Evolutionary conservation across 768 basidiomycete species (phyloP), one percentile per base, ranked within the genome.

Genomic region (Rhodotorula toruloides): DNA sequence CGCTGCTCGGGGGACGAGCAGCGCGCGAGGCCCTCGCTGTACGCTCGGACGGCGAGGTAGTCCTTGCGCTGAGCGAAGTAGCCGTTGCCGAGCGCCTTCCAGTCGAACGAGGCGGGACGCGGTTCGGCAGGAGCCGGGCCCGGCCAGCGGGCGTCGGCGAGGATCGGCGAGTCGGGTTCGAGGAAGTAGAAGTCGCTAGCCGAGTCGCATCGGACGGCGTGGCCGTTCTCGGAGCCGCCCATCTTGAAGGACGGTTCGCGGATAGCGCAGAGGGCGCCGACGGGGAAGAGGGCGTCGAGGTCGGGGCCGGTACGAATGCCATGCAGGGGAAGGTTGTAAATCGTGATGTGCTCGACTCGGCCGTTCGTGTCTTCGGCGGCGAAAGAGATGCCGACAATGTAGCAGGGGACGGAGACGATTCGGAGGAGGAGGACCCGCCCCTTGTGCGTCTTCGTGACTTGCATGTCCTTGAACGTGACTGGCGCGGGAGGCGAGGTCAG

Each of bases 221-320:
- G 50, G 21, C 46, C 31, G 29, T 9, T 16, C 22, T 67, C 72
- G 14, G 49, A 10, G 16, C 64, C 49, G 11, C 73, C 42, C 16
- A 62, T 47, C 54, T 76, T 77, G 59, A 73, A 66, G 1, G 63
- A 65, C 1, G 79, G 79, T 61, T 80, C 79, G 34, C 76, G 76
- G 40, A 80, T 70, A 32, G 73, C 74, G 27, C 79, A 39, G 27
- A 75, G 52, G 9, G 69, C 69, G 2, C 78, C 78, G 39, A 76
- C 49, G 1, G 77, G 72, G 59, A 78, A 76, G 12, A 78, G 40
- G 2, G 67, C 66, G 32, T 79, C 75, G 53, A 79, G 55, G 2
- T 70, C 61, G 39, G 32, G 40, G 12, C 62, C 67, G 16, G 54
- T 53, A 2, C 22, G 7, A 32, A 54, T 17, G 0, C 29, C 37